Base-by-base conservation (phyloP, 306 rosid genomes). In the Gillenia trifoliata region DNA sequence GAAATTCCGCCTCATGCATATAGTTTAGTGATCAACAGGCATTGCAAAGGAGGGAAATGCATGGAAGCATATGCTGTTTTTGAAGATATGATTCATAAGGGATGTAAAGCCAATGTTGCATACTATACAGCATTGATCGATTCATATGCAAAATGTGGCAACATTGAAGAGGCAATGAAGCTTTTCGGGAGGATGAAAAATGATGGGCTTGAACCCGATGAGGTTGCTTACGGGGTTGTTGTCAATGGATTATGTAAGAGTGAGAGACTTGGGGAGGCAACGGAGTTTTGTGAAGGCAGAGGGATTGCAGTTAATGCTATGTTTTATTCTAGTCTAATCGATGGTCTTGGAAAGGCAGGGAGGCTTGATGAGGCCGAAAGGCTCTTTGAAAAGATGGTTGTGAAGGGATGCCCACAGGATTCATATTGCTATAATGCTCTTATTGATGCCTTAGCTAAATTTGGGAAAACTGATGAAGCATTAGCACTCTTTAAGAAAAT, bases 291-390 rank as follows among this genome's bases (percentile, higher is more conserved):
- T 67, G 82, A 33, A 56, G 78, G 29, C 22, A 81, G 78, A 59
- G 88, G 93, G 22, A 64, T 88, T 47, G 59, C 77, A 17, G 74
- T 87, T 61, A 89, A 89, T 80, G 90, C 96, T 0, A 83, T 90
- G 85, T 82, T 91, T 63, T 92, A 91, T 79, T 86, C 95, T 47
- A 90, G 97, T 78, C 22, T 90, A 70, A 88, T 94, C 55, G 95
- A 90, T 75, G 96, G 95, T 59, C 87, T 94, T 76, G 97, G 97
- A 40, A 94, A 90, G 88, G 94, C 88, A 0, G 95, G 93, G 80
- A 91, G 87, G 72, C 83, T 88, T 23, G 86, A 81, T 55, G 96
- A 94, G 76, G 98, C 98, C 8, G 89, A 85, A 82, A 85, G 30
- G 75, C 74, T 91, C 49, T 90, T 94, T 59, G 92, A 88, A 79